Conservation (phyloP, 177 flowering plant species). For the Vitis hybrid region DNA sequence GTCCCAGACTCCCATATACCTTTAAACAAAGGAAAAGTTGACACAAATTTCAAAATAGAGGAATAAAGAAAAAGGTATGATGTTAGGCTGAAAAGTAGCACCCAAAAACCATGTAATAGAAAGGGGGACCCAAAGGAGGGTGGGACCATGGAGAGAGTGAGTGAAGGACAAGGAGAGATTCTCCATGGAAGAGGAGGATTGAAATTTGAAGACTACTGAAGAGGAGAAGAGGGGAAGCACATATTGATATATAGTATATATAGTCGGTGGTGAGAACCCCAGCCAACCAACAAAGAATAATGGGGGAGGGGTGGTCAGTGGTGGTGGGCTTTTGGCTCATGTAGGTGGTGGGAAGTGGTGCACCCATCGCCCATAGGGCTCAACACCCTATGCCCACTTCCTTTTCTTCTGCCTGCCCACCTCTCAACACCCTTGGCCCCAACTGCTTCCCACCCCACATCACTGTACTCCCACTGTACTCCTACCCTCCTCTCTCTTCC, state of each 20-base stretch:
- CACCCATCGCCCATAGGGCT: background rate
- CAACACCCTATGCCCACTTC: background rate
- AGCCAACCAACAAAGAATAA: constrained; percentile 23
- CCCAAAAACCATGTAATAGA: background rate
- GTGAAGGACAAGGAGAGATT: background rate
- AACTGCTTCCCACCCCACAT: background rate
- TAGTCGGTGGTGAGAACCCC: constrained; percentile 29
- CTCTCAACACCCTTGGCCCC: constrained; percentile 7
- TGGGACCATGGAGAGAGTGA: constrained; percentile 1
- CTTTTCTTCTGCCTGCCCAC: constrained; percentile 1
- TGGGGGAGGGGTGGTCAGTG: constrained; percentile 3
- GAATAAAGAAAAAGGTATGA: background rate
- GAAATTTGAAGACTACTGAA: too few relatives aligned
- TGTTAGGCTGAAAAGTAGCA: background rate
- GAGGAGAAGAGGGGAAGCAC: too few relatives aligned
- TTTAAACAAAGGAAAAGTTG: background rate
- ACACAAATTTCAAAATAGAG: background rate
- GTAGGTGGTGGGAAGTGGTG: background rate
- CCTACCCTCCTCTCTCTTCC: background rate
- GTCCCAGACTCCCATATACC: background rate
- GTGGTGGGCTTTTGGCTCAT: background rate
- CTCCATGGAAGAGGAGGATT: background rate
- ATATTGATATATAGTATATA: too few relatives aligned
- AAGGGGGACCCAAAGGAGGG: background rate
- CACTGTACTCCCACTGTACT: background rate